Base-by-base conservation (phyloP, 768 basidiomycete genomes). In the Russula brevipes region DNA sequence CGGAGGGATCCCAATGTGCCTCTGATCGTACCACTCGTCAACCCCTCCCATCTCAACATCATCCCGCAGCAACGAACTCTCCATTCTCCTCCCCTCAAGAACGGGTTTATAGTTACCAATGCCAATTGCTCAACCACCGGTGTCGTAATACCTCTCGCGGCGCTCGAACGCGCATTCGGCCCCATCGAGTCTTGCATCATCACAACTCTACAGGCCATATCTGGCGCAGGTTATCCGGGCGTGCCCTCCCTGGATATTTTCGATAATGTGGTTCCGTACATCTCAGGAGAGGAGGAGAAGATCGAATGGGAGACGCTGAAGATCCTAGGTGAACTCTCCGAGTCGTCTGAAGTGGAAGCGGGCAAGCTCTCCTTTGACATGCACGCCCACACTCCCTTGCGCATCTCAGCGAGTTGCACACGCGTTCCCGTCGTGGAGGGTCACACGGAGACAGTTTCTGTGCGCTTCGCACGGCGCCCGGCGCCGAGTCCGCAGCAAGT, bases 231-330 rank as follows among this genome's bases (percentile, higher is more conserved):
- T 17, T 99, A 98, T 77, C 97, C 97, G 1, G 97, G 96, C 56
- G 86, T 98, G 0, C 76, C 93, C 12, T 81, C 82, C 46, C 80
- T 99, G 60, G 97, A 98, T 75, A 91, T 98, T 73, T 70, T 97
- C 68, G 97, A 98, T 77, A 98, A 98, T 78, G 81, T 99, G 72
- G 87, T 99, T 1, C 97, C 97, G 5, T 87, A 91, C 75, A 98
- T 99, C 73, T 76, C 83, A 17, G 93, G 95, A 54, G 96, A 98
- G 72, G 91, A 94, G 70, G 97, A 98, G 72, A 99, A 98, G 74
- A 94, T 98, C 67, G 96, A 99, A 73, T 99, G 97, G 97, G 97
- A 99, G 77, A 88, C 92, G 6, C 82, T 90, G 69, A 99, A 98
- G 79, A 99, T 99, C 70, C 85, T 99, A 19, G 96, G 97, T 30